These are phyloP conservation scores for Vitis amurensis DNA, from an alignment of 164 flowering plant species.

Conservation along the genomic window DNA sequence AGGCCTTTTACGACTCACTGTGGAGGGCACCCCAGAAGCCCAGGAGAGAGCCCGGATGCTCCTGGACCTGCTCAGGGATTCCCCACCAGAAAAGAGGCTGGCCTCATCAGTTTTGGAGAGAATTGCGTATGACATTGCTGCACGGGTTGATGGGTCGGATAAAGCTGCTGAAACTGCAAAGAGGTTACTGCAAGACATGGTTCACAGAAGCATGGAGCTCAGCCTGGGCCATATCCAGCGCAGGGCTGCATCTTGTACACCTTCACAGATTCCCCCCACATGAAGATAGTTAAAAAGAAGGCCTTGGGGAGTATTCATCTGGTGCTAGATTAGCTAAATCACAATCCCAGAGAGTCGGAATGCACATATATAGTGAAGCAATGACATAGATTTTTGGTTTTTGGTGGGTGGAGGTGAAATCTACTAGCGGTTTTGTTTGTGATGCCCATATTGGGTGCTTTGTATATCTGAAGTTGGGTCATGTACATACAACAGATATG, in stretches of 20 bases:
- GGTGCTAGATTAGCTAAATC: constrained; percentile 15
- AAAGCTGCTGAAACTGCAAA: constrained; percentile 80
- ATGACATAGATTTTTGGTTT: no score
- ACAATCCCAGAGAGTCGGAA: constrained; percentile 2
- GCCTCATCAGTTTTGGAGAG: constrained; percentile 47
- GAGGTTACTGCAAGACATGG: constrained; percentile 64
- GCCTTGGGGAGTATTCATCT: constrained; percentile 10
- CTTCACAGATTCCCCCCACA: constrained; percentile 19
- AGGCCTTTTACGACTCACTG: constrained; percentile 72
- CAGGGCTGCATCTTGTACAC: constrained; percentile 41
- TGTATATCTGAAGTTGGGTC: no score
- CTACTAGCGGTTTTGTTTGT: not conserved
- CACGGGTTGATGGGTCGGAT: constrained; percentile 58
- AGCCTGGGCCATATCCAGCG: constrained; percentile 49
- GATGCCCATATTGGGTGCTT: not conserved
- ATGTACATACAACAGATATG: no score
- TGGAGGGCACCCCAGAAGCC: constrained; percentile 64
- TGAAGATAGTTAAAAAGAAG: not conserved
- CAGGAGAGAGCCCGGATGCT: constrained; percentile 64
- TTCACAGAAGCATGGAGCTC: constrained; percentile 67
- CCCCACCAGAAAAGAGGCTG: constrained; percentile 44
- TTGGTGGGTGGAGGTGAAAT: not conserved
- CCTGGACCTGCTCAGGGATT: constrained; percentile 66
- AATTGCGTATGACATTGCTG: constrained; percentile 66
- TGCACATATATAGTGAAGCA: not conserved